Evolutionary conservation across 225 moss, liverwort and hornwort species (phyloP), one percentile per base, ranked within the genome.

Genomic region (Straminergon stramineum): DNA sequence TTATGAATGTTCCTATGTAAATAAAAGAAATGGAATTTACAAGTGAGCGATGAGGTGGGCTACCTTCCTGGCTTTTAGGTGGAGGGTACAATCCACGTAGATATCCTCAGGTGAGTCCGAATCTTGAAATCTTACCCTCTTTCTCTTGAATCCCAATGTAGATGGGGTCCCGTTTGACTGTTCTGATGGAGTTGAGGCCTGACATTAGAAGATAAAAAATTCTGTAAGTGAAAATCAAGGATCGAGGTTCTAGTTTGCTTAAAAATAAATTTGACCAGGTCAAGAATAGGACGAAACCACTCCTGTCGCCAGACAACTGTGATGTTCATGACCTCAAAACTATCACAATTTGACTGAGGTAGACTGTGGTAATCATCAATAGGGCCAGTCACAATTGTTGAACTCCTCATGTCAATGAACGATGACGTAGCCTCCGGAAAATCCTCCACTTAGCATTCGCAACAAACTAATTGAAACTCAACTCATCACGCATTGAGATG

Each of bases 21-120:
- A 16, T 73, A 43, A 34, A 69, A 62, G 32, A 64, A 9, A 48
- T 56, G 35, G n/a, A 85, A 39, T 74, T 73, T 65, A 39, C 13
- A 64, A 85, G 57, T n/a, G 35, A 80, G 32, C 48, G n/a, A 85
- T 12, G 26, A 45, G 66, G 71, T 84, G 56, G 81, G 58, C 55
- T 85, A 87, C 88, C 91, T 91, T 88, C 57, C 74, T 88, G 81
- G 74, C 24, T 88, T 88, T 91, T 23, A 88, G 79, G 55, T 73
- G 71, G 84, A 78, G 28, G 62, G 68, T 87, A 55, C 68, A 79
- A 69, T 52, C 84, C 84, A 62, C 30, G 66, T 85, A 65, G 66
- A 88, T 67, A 24, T 74, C 81, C 74, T 85, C 75, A 66, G 57
- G 67, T 39, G 85, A 85, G 39, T 85, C 85, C 60, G 48, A 88